phyloP scores from a whole-genome alignment of 139 green algal genomes.

The Coelastrella sp. region DNA sequence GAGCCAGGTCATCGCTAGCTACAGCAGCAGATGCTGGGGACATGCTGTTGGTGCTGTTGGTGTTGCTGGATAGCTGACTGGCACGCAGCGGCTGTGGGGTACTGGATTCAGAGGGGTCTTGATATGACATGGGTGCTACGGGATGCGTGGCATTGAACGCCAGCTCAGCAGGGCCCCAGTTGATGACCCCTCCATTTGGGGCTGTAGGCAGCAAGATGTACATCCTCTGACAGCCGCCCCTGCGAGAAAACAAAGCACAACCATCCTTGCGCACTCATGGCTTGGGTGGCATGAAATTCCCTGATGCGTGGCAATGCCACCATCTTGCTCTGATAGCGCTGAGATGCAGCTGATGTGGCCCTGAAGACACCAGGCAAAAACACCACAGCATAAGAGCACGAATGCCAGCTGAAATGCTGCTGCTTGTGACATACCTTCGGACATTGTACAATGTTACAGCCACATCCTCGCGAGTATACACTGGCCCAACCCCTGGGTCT shows the following conservation, averaged over 20 bases:
- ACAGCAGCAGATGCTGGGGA: not conserved
- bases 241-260: not conserved
- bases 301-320: no score
- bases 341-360: no score
- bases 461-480: not conserved
- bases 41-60: not conserved
- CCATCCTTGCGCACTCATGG: not conserved
- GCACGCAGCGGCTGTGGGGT: not conserved
- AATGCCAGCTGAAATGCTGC: no score
- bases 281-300: no score
- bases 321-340: no score
- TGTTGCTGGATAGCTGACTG: not conserved
- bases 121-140: not conserved
- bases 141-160: not conserved
- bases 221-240: not conserved
- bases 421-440: not conserved
- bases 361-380: no score
- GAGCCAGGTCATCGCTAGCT: not conserved
- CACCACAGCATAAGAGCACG: no score
- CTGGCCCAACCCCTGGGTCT: not conserved
- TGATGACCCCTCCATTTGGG: not conserved
- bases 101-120: not conserved
- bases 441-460: constrained; percentile 9
- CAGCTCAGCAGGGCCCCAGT: not conserved
- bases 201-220: not conserved